Base-by-base conservation (phyloP, 768 basidiomycete species). In the Lactifluus subvellereus region DNA sequence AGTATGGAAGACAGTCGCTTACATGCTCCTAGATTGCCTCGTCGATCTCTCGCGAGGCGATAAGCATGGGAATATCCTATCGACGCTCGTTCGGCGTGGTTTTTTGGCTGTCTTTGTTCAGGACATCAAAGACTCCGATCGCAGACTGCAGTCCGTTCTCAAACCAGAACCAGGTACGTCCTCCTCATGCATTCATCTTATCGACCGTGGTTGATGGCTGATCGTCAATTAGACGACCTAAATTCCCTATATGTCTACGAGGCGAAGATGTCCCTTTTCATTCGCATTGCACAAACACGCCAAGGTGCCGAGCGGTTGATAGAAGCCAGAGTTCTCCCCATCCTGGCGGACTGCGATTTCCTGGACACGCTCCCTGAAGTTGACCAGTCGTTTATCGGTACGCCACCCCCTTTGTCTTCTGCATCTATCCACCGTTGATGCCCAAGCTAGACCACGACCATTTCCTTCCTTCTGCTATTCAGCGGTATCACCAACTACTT, bases 1-100 rank as follows among this genome's bases (percentile, higher is more conserved):
- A 73, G 91, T 98, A 2, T 98, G 96, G 96, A 92, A 92, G 75
- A 95, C 94, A 3, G 85, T 98, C 16, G 91, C 95, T 9, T 98
- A 94, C 71, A 89, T 94, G 79, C 78, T 94, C 3, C 78, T 98
- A 48, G 92, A 95, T 68, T 86, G 89, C 0, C 79, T 95, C 8
- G 81, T 89, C 18, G 82, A 88, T 49, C 76, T 95, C 0, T 89
- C 85, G 43, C 82, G 82, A 32, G 73, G 77, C 53, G 88, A 93
- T 66, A 88, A 84, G 74, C 86, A 87, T 53, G 80, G 88, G 58
- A 69, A 77, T 11, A 77, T 91, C 22, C 73, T 91, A 50, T 71
- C 78, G 10, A 74, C 82, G 1, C 75, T 97, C 30, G 79, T 79
- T 30, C 80, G 85, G 50, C 84, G 90, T 67, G 95, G 96, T 0